Evolutionary conservation across 78 protist genomes (phyloP).

Genomic region (Dictyostelium brefeldianum): DNA sequence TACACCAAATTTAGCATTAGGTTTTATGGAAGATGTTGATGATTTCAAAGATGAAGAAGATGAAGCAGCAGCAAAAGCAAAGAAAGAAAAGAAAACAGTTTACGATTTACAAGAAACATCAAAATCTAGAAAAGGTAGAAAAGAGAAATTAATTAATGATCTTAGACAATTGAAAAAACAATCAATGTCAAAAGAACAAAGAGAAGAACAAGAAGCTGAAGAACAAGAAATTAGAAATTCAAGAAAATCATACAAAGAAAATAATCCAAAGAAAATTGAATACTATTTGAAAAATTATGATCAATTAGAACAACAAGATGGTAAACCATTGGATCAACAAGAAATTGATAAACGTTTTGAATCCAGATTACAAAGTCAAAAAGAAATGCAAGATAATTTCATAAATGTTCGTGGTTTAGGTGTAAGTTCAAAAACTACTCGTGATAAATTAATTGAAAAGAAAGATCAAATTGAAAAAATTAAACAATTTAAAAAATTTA

Average conservation of each 20-base stretch:
- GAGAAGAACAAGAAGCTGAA: neutral
- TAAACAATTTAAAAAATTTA: neutral
- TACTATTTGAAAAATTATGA: constrained; percentile 9
- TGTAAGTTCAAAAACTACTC: neutral
- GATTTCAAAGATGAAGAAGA: neutral
- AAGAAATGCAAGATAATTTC: neutral
- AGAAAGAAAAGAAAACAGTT: neutral
- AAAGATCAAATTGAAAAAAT: neutral
- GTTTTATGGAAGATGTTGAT: neutral
- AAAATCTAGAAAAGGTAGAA: constrained; percentile 20
- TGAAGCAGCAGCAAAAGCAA: neutral
- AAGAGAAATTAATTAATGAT: neutral
- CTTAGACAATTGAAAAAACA: neutral
- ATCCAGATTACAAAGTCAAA: neutral
- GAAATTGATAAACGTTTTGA: neutral
- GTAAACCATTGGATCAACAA: too few relatives aligned
- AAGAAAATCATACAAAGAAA: neutral
- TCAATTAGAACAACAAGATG: neutral
- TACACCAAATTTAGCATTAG: neutral
- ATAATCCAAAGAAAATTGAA: constrained; percentile 11
- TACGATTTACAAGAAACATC: neutral
- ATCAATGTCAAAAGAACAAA: constrained; percentile 7
- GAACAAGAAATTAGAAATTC: neutral
- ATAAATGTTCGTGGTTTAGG: neutral
- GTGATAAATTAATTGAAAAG: neutral